These are phyloP conservation scores for Emericellopsis atlantica DNA, from an alignment of 2,329 filamentous ascomycete species.

Conservation along the genomic window DNA sequence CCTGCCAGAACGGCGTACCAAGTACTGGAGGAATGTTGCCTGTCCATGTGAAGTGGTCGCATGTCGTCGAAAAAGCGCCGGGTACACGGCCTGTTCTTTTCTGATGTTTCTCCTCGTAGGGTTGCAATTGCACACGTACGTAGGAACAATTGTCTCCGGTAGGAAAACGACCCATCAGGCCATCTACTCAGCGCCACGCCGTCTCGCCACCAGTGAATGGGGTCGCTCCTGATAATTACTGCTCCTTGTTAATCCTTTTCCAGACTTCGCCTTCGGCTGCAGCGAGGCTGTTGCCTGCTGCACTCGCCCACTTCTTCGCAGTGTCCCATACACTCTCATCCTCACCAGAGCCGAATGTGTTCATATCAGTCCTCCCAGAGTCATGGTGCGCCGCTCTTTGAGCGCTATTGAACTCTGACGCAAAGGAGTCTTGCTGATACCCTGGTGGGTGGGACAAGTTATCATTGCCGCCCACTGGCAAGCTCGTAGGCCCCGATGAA, in stretches of 20 bases:
- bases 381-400: slow-evolving; percentile 28
- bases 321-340: slow-evolving; percentile 39
- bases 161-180: too few species aligned
- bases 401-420: slow-evolving; percentile 34
- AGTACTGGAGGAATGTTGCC: too few species aligned
- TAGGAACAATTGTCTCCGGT: too few species aligned
- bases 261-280: slow-evolving; percentile 50
- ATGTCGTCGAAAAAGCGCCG: too few species aligned
- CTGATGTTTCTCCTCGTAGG: too few species aligned
- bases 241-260: slow-evolving; percentile 46
- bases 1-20: too few species aligned
- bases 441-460: slow-evolving; percentile 35
- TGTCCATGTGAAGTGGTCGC: too few species aligned
- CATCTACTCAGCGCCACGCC: too few species aligned
- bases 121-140: too few species aligned
- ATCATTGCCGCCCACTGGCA: slow-evolving; percentile 12
- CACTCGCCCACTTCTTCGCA: slow-evolving; percentile 44
- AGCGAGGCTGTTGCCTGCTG: slow-evolving; percentile 43
- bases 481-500: slow-evolving; percentile 11
- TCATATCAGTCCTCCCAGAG: slow-evolving; percentile 10
- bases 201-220: too few species aligned
- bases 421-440: slow-evolving; percentile 41
- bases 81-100: too few species aligned
- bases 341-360: slow-evolving; percentile 9
- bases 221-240: not conserved